Evolutionary conservation across 2,329 filamentous ascomycete species (phyloP).

Genomic region (Graphiopsis chlorocephala): DNA sequence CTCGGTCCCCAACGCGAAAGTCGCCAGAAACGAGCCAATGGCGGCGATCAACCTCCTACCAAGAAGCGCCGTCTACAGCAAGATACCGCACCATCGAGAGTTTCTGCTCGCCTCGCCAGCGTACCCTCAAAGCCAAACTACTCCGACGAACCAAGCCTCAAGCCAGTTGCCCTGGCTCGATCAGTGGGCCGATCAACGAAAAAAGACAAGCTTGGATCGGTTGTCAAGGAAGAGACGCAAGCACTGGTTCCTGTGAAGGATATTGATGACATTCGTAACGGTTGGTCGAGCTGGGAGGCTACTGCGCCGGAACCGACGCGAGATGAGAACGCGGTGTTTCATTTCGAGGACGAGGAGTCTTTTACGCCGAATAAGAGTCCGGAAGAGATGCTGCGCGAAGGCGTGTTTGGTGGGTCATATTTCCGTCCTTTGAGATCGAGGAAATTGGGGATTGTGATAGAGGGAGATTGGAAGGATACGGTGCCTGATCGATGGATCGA

Average conservation of each 20-base stretch:
- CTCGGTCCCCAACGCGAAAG: constrained; percentile 19
- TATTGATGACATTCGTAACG: constrained; percentile 33
- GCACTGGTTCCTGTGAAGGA: constrained; percentile 30
- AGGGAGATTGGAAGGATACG: constrained; percentile 47
- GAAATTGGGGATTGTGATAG: constrained; percentile 42
- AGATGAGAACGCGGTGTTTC: constrained; percentile 43
- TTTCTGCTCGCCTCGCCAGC: constrained; percentile 50
- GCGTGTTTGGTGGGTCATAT: constrained; percentile 53
- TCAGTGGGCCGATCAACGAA: constrained; percentile 18
- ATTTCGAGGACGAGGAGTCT: constrained; percentile 42
- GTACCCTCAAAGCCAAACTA: constrained; percentile 37
- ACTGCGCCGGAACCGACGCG: constrained; percentile 41
- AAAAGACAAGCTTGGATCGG: constrained; percentile 17
- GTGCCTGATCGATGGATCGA: constrained; percentile 46
- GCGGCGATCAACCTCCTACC: constrained; percentile 19
- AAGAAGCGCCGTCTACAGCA: constrained; percentile 43
- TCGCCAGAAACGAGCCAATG: constrained; percentile 8
- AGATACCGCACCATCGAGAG: constrained; percentile 39
- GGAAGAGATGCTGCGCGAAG: constrained; percentile 51
- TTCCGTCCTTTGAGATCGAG: constrained; percentile 49
- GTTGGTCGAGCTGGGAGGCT: constrained; percentile 47
- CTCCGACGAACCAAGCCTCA: constrained; percentile 37
- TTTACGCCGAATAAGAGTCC: constrained; percentile 56
- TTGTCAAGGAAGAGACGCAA: constrained; percentile 18
- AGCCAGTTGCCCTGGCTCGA: constrained; percentile 25